phyloP scores from a whole-genome alignment of 139 green algal species.

The Closterium sp. region DNA sequence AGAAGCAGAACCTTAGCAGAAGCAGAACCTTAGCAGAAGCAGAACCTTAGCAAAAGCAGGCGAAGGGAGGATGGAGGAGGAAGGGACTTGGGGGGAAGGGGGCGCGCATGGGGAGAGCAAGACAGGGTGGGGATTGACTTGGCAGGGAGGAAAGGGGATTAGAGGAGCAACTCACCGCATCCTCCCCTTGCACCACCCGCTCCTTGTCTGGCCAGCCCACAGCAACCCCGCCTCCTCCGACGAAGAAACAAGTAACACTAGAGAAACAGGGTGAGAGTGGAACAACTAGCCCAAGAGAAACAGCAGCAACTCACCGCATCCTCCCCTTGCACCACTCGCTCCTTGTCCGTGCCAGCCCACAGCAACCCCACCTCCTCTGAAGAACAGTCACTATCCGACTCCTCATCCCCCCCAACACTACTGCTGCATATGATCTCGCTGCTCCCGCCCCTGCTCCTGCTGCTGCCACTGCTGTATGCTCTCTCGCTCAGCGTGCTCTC shows the following conservation, averaged over 20 bases:
- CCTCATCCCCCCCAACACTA: background rate
- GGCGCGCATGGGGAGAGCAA: too few relatives aligned
- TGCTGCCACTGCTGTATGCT: background rate
- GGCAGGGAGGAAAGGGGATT: background rate
- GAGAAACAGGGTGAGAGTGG: too few relatives aligned
- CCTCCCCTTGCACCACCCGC: background rate
- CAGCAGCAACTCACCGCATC: background rate
- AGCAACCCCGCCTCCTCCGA: background rate
- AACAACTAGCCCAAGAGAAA: too few relatives aligned
- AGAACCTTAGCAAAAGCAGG: too few relatives aligned
- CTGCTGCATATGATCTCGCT: background rate
- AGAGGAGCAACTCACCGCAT: background rate
- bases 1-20: too few relatives aligned
- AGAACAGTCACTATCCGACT: background rate
- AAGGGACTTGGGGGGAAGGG: too few relatives aligned
- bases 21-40: too few relatives aligned
- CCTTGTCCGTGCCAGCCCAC: background rate
- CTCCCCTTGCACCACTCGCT: background rate
- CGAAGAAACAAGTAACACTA: background rate
- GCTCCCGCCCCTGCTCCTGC: background rate
- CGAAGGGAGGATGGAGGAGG: too few relatives aligned
- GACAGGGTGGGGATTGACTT: too few relatives aligned
- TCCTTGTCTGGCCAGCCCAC: background rate
- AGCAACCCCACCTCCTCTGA: slow-evolving; percentile 1
- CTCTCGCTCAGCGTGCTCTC: background rate